Base-by-base conservation (phyloP, 345 rosid genomes). In the Garcia nutans region DNA sequence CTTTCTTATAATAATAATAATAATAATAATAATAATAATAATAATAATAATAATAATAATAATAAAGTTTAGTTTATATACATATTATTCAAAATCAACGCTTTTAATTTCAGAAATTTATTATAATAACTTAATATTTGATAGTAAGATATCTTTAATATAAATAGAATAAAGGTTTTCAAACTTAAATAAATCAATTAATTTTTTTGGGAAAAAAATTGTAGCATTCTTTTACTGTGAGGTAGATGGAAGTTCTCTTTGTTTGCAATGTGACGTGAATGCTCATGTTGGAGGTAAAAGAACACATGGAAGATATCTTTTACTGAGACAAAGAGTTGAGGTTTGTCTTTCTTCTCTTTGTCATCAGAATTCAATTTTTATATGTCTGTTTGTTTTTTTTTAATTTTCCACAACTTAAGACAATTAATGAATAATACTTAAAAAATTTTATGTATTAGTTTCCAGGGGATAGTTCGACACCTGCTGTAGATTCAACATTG, bases 191-290 rank as follows among this genome's bases (percentile, higher is more conserved):
- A n/a, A 22, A 23, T 60, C 3, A 20, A 23, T 60, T 10, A 20
- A 17, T 17, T 1, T 54, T 5, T 54, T 54, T 6, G 19, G 31
- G 61, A 49, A 1, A 50, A 52, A 37, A 31, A 70, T 8, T 77
- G 74, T 45, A 93, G 97, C 97, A 57, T 93, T 93, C 88, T 91
- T 93, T 80, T 91, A 89, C 87, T 94, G 98, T 58, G 95, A 92
- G 83, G 75, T 89, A 78, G 95, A 91, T 71, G 97, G 97, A 76
- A 91, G 83, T 79, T 92, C 93, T 22, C 93, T 91, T 73, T 94
- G 95, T 81, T 82, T 94, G 80, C 90, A 91, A 77, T 91, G 98
- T 69, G 97, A 94, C 69, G 88, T 88, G 92, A 82, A 83, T 69
- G 96, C 92, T 62, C 98, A 90, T 85, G 90, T 88, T 74, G 97